phyloP scores from a whole-genome alignment of 805 yeast genomes.

The Metschnikowia henanensis region DNA sequence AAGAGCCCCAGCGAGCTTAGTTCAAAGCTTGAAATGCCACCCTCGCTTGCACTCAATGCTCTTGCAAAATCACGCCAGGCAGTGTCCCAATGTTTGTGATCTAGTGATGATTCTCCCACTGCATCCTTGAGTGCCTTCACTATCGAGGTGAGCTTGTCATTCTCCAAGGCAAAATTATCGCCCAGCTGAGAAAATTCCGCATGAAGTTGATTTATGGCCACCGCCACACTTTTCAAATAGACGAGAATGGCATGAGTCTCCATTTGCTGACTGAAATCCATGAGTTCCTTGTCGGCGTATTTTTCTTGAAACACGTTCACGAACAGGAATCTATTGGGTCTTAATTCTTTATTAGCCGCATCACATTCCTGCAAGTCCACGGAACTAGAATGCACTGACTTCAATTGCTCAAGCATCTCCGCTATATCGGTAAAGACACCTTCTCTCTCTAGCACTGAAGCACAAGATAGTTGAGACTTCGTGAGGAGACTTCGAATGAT shows the following conservation, averaged over 20 bases:
- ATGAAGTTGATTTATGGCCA: slow-evolving; percentile 1
- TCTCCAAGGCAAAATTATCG: not conserved
- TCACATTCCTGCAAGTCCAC: not conserved
- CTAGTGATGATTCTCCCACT: not conserved
- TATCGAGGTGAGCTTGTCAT: slow-evolving; percentile 2
- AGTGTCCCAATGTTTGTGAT: slow-evolving; percentile 39
- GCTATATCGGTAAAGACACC: slow-evolving; percentile 61
- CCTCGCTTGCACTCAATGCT: slow-evolving; percentile 13
- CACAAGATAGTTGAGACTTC: slow-evolving; percentile 44
- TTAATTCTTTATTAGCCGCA: not conserved
- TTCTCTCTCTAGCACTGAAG: slow-evolving; percentile 60
- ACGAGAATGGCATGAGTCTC: not conserved
- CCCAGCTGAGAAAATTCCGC: slow-evolving; percentile 6
- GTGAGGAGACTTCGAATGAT: slow-evolving; percentile 46
- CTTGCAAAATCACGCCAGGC: slow-evolving; percentile 26
- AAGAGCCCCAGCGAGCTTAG: slow-evolving; percentile 68
- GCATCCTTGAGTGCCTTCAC: not conserved
- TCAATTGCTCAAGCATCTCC: too few species aligned
- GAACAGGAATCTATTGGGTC: not conserved
- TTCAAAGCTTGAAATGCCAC: slow-evolving; percentile 68
- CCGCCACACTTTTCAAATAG: not conserved
- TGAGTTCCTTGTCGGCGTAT: slow-evolving; percentile 32
- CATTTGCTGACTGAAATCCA: slow-evolving; percentile 9
- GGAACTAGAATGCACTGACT: too few species aligned
- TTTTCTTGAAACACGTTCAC: slow-evolving; percentile 18